These are phyloP conservation scores for Fusarium marasasianum DNA, from an alignment of 2,329 filamentous ascomycete genomes.

Conservation along the genomic window DNA sequence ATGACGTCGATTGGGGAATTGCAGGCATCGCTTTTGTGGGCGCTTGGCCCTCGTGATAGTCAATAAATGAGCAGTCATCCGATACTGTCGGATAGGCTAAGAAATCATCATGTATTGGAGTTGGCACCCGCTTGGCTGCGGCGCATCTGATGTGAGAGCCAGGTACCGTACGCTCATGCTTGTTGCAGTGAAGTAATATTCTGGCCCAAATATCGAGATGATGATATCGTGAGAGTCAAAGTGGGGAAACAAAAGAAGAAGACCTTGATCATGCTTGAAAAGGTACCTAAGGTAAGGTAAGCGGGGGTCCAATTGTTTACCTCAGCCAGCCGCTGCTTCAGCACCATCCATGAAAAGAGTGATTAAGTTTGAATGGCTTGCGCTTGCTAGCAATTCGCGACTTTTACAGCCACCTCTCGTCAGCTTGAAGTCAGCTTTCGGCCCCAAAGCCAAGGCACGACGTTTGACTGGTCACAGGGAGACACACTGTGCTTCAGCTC, in stretches of 20 bases:
- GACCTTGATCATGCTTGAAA: neutral
- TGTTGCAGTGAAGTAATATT: neutral
- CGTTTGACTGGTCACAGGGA: slow-evolving; percentile 6
- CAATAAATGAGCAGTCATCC: neutral
- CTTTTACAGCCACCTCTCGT: slow-evolving; percentile 30
- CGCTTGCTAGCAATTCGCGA: neutral
- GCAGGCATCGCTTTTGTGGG: neutral
- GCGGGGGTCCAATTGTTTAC: neutral
- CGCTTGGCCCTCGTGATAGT: neutral
- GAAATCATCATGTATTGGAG: neutral
- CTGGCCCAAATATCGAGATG: neutral
- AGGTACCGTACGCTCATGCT: neutral
- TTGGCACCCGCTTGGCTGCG: neutral
- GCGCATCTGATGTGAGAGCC: neutral
- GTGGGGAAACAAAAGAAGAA: neutral
- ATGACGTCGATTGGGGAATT: neutral
- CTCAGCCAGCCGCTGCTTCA: slow-evolving; percentile 20
- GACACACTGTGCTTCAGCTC: slow-evolving; percentile 25
- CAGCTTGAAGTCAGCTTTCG: slow-evolving; percentile 35
- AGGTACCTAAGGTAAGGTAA: neutral
- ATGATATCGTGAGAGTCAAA: neutral
- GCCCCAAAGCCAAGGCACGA: slow-evolving; percentile 14
- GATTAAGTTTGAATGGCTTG: slow-evolving; percentile 21
- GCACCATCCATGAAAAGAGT: neutral
- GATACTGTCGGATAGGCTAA: neutral